These are phyloP conservation scores for Epichloe sibirici DNA, from an alignment of 2,329 filamentous ascomycete species.

Conservation along the genomic window DNA sequence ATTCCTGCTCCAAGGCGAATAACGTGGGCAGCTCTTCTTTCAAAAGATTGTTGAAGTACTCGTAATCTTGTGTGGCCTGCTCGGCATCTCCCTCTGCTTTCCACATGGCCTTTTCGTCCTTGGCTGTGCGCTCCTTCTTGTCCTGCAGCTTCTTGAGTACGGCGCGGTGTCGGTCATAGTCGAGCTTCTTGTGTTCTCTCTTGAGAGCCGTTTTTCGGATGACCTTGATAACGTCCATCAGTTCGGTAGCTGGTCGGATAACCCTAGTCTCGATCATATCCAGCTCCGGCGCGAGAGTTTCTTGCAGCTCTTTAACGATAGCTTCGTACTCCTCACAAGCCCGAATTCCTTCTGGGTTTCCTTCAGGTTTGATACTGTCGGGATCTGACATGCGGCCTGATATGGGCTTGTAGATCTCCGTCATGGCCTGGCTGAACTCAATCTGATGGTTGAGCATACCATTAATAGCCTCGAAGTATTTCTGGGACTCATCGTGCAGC, in stretches of 20 bases:
- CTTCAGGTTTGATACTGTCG: conserved; percentile 65
- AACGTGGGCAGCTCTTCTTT: conserved; percentile 93
- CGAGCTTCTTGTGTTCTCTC: conserved; percentile 93
- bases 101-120: conserved; percentile 96
- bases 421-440: conserved; percentile 91
- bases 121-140: conserved; percentile 91
- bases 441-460: conserved; percentile 97
- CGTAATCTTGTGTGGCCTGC: conserved; percentile 85
- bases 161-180: conserved; percentile 79
- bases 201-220: conserved; percentile 82
- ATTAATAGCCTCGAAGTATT: conserved; percentile 97
- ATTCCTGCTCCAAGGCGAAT: conserved; percentile 80
- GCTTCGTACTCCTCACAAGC: conserved; percentile 95
- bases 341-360: conserved; percentile 83
- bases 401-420: conserved; percentile 96
- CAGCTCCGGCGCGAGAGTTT: conserved; percentile 77
- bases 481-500: conserved; percentile 91
- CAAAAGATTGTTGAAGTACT: conserved; percentile 94
- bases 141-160: conserved; percentile 89
- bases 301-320: conserved; percentile 81
- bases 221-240: conserved; percentile 88
- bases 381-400: conserved; percentile 92
- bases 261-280: conserved; percentile 95
- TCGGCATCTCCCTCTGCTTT: conserved; percentile 89
- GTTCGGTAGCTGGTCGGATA: conserved; percentile 83